These are phyloP conservation scores for Dalechampia spathulata DNA, from an alignment of 441 rosid genomes.

Conservation along the genomic window DNA sequence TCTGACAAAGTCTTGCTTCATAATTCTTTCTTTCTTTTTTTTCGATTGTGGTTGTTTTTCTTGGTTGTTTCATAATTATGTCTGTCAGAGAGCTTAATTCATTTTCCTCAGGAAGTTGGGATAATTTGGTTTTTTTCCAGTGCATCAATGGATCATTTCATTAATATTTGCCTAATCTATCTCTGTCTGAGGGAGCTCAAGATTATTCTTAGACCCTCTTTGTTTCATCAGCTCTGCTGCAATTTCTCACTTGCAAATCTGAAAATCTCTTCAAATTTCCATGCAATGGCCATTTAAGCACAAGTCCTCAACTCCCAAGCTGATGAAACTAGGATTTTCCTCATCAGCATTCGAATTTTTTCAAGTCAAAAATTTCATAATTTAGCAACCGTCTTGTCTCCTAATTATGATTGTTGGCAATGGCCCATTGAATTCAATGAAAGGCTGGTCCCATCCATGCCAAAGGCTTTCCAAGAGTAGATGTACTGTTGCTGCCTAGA, in stretches of 20 bases:
- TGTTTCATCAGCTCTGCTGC: too few species aligned
- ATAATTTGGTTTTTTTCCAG: too few species aligned
- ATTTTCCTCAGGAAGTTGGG: not conserved
- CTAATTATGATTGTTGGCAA: slow-evolving; percentile 17
- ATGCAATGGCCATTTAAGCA: not conserved
- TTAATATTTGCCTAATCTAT: too few species aligned
- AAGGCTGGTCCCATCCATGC: slow-evolving; percentile 24
- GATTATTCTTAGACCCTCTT: too few species aligned
- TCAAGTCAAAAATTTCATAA: slow-evolving; percentile 14
- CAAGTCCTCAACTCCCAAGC: not conserved
- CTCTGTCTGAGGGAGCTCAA: too few species aligned
- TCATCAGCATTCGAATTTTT: not conserved
- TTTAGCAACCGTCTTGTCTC: slow-evolving; percentile 11
- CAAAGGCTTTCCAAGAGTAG: slow-evolving; percentile 18
- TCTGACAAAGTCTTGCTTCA: slow-evolving; percentile 22
- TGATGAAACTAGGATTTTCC: not conserved
- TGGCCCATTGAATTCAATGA: slow-evolving; percentile 24
- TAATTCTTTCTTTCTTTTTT: not conserved
- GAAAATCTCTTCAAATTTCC: not conserved
- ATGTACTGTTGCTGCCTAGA: slow-evolving; percentile 23
- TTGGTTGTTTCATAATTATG: slow-evolving; percentile 3
- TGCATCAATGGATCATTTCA: too few species aligned
- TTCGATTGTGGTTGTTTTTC: not conserved
- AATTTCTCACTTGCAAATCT: too few species aligned
- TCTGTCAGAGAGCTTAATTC: slow-evolving; percentile 9